Conservation (phyloP, 768 basidiomycete genomes). For the Collybia sp. region DNA sequence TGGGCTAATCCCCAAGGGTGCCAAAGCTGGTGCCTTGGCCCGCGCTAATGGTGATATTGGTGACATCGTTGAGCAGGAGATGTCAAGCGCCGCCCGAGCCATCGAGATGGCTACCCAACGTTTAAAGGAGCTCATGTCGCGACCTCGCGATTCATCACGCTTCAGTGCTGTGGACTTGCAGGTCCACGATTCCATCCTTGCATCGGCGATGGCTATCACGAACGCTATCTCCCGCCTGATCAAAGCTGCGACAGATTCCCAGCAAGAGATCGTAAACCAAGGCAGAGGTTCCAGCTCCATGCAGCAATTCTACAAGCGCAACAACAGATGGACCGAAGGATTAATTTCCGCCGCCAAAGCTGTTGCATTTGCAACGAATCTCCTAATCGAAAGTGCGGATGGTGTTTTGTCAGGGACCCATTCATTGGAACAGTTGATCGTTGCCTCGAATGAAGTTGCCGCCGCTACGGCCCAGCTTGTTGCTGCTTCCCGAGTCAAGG, state of each 20-base stretch:
- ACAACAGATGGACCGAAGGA: slow-evolving; percentile 99
- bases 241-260: slow-evolving; percentile 94
- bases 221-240: slow-evolving; percentile 93
- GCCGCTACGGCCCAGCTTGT: slow-evolving; percentile 97
- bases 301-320: slow-evolving; percentile 99
- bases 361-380: slow-evolving; percentile 92
- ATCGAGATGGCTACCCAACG: slow-evolving; percentile 92
- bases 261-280: slow-evolving; percentile 95
- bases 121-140: slow-evolving; percentile 85
- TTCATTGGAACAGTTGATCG: slow-evolving; percentile 97
- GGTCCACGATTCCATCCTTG: slow-evolving; percentile 96
- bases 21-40: slow-evolving; percentile 61
- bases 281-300: slow-evolving; percentile 89
- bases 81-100: slow-evolving; percentile 87
- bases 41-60: slow-evolving; percentile 91
- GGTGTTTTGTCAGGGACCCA: slow-evolving; percentile 96
- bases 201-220: slow-evolving; percentile 93
- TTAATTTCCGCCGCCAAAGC: slow-evolving; percentile 97
- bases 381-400: slow-evolving; percentile 96
- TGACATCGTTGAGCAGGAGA: slow-evolving; percentile 94
- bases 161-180: slow-evolving; percentile 91
- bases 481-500: slow-evolving; percentile 97
- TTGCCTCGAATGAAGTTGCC: slow-evolving; percentile 98
- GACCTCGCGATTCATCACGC: slow-evolving; percentile 82
- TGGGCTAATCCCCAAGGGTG: slow-evolving; percentile 76